Percentiles rank a stretch among this genome's conserved stretches.
These are phyloP conservation scores for Metarhizium brunneum DNA, from an alignment of 2,329 filamentous ascomycete genomes.

Conservation along the genomic window DNA sequence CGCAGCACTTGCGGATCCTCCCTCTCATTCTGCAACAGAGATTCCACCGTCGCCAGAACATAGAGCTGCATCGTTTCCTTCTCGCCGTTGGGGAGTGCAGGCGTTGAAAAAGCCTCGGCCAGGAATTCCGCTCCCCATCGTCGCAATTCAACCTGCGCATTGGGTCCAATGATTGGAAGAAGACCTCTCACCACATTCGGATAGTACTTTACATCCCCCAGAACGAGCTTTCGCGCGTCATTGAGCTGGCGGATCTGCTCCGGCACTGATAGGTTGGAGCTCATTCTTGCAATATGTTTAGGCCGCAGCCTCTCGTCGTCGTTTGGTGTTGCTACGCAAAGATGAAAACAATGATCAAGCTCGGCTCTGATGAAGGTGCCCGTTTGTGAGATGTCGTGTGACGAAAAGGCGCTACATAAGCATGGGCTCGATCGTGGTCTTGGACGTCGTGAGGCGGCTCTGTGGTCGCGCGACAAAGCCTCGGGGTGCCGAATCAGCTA, in stretches of 20 bases:
- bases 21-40: conserved; percentile 59
- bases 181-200: conserved; percentile 86
- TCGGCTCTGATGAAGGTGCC: background rate
- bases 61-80: conserved; percentile 73
- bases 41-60: conserved; percentile 68
- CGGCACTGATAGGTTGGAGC: conserved; percentile 48
- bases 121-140: conserved; percentile 96
- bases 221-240: conserved; percentile 79
- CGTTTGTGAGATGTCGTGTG: conserved; percentile 1
- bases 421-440: background rate
- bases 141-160: conserved; percentile 68
- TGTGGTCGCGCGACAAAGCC: conserved; percentile 1
- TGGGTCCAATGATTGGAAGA: conserved; percentile 77
- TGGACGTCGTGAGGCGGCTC: background rate
- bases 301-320: background rate
- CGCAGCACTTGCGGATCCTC: conserved; percentile 76
- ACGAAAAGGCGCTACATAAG: background rate
- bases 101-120: conserved; percentile 90
- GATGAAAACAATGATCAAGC: background rate
- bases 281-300: conserved; percentile 33
- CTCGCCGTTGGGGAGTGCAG: conserved; percentile 64
- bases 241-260: conserved; percentile 83
- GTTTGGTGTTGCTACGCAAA: background rate
- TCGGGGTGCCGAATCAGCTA: background rate
- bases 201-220: conserved; percentile 82